phyloP scores from a whole-genome alignment of 1,284 basidiomycete genomes.

The Mrakiaceae sp. region DNA sequence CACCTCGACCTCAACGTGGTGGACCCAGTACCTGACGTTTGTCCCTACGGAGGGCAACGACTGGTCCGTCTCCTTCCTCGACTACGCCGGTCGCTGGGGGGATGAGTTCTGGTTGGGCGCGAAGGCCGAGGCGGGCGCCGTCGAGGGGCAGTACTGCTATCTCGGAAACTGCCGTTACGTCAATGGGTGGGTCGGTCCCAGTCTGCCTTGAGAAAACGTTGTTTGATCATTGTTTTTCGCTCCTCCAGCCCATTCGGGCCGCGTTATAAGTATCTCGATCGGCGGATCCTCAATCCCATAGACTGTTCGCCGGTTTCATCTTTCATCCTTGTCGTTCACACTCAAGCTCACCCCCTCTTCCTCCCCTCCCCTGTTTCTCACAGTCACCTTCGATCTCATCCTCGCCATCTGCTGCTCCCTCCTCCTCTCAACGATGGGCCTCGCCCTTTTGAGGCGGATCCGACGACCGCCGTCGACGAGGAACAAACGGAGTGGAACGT shows the following conservation, averaged over 20 bases:
- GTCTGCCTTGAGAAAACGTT: background rate
- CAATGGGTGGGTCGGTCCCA: conserved; percentile 4
- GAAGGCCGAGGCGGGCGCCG: background rate
- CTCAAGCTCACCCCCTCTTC: background rate
- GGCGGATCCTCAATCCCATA: conserved; percentile 15
- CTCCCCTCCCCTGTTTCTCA: background rate
- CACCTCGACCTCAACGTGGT: conserved; percentile 16
- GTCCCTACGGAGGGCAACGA: conserved; percentile 7
- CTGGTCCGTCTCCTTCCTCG: background rate
- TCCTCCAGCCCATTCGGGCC: conserved; percentile 12
- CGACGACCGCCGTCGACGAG: background rate
- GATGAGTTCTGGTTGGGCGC: conserved; percentile 15
- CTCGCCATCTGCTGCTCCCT: conserved; percentile 12
- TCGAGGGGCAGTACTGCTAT: conserved; percentile 16
- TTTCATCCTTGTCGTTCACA: background rate
- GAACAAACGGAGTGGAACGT: background rate
- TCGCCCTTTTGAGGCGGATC: conserved; percentile 7
- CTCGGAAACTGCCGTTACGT: conserved; percentile 16
- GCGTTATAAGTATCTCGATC: conserved; percentile 17
- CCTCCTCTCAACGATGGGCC: conserved; percentile 10
- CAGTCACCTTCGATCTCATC: conserved; percentile 17
- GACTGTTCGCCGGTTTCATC: conserved; percentile 9
- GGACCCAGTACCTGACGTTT: conserved; percentile 13
- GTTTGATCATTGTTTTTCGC: background rate
- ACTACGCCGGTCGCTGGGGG: conserved; percentile 16